Conservation (phyloP, 2,329 filamentous ascomycete genomes). For the Monilinia vaccinii-corymbosi region DNA sequence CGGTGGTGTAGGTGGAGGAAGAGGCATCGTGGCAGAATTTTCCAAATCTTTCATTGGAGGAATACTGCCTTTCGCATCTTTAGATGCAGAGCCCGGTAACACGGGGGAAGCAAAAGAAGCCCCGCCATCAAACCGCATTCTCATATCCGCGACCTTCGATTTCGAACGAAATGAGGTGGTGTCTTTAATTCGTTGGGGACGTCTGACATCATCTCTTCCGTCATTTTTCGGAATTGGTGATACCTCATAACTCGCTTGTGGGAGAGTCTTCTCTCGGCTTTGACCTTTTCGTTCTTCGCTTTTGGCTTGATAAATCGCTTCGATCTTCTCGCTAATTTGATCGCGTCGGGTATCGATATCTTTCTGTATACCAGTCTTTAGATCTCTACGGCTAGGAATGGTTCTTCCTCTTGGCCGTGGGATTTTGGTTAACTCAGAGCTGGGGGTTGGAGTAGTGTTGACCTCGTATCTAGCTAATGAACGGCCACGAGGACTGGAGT, state of each 20-base stretch:
- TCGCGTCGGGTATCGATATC: background rate
- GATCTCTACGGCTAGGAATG: background rate
- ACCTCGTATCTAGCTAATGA: constrained; percentile 6
- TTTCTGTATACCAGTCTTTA: background rate
- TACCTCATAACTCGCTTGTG: background rate
- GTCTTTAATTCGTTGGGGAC: background rate
- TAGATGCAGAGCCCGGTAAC: background rate
- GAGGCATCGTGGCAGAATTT: background rate
- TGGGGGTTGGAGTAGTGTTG: constrained; percentile 1
- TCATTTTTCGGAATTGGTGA: background rate
- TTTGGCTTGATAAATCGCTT: constrained; percentile 19
- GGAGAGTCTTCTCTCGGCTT: background rate
- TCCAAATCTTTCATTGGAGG: background rate
- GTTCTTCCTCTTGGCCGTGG: background rate
- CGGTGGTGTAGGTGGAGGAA: background rate
- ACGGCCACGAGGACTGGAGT: background rate
- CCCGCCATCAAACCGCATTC: constrained; percentile 18
- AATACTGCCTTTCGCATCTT: background rate
- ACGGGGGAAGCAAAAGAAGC: constrained; percentile 1
- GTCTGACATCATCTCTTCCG: background rate
- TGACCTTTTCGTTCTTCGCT: constrained; percentile 13
- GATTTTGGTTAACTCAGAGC: background rate
- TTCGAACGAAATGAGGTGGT: constrained; percentile 2
- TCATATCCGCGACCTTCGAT: constrained; percentile 22
- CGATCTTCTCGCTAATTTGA: constrained; percentile 20